Conservation (phyloP, 805 yeast species). For the Ogataea pini region DNA sequence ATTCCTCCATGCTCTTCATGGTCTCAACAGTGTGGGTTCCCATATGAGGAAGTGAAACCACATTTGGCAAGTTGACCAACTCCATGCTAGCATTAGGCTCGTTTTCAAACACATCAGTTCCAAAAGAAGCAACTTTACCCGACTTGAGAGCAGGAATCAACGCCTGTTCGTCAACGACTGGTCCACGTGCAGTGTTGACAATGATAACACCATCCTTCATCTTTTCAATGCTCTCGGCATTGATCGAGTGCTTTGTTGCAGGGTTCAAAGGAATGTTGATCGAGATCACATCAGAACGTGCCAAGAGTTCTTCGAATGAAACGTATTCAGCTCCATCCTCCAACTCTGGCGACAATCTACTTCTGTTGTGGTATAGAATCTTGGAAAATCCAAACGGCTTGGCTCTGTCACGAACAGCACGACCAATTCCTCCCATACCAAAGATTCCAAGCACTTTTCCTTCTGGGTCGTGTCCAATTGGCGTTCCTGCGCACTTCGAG, state of each 20-base stretch:
- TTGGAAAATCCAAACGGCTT: conserved; percentile 74
- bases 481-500: conserved; percentile 50
- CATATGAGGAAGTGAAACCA: conserved; percentile 83
- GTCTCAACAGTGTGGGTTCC: conserved; percentile 83
- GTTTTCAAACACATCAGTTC: conserved; percentile 72
- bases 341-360: conserved; percentile 54
- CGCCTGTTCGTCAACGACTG: conserved; percentile 69
- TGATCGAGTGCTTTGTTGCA: conserved; percentile 68
- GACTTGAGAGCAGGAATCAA: conserved; percentile 54
- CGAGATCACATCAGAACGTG: conserved; percentile 66
- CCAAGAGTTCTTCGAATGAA: conserved; percentile 64
- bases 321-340: conserved; percentile 75
- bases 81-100: conserved; percentile 75
- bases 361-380: conserved; percentile 73
- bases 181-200: conserved; percentile 88
- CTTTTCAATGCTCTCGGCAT: conserved; percentile 57
- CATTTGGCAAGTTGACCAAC: conserved; percentile 61
- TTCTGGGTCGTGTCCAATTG: conserved; percentile 72
- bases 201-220: conserved; percentile 79
- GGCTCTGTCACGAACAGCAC: conserved; percentile 71
- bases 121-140: conserved; percentile 69
- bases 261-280: conserved; percentile 77
- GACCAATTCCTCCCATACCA: conserved; percentile 91
- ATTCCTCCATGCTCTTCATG: conserved; percentile 75
- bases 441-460: conserved; percentile 77